Base-by-base conservation (phyloP, 495 filamentous ascomycete species). In the Penicillium diatomitis region DNA sequence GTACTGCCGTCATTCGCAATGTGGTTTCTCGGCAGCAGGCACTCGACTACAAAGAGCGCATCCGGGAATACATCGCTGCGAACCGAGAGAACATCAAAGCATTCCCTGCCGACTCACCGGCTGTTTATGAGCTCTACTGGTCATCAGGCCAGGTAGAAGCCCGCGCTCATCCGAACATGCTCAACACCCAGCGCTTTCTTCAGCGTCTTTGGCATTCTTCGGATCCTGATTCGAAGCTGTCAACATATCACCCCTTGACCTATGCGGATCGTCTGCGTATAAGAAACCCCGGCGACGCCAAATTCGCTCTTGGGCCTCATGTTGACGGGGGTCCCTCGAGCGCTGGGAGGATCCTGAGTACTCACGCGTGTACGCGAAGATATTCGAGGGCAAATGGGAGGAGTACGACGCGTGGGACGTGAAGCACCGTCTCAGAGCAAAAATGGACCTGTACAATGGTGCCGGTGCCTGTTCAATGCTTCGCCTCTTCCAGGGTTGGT, bases 111-210 rank as follows among this genome's bases (percentile, higher is more conserved):
- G 72, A 79, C 12, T 76, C 75, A 8, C 89, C 88, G 0, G 82
- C 88, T 44, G 88, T 95, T 4, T 90, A 83, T 57, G 90, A 96
- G 60, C 71, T 95, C 3, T 95, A 96, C 69, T 96, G 90, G 90
- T 85, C 86, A 1, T 77, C 80, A 5, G 69, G 83, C 4, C 89
- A 96, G 57, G 69, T 86, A 30, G 75, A 79, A 37, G 88, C 90
- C 8, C 78, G 90, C 10, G 71, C 77, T 0, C 84, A 96, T 62
- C 75, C 84, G 7, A 82, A 84, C 43, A 50, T 95, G 52, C 69
- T 95, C 4, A 64, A 73, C 32, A 73, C 83, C 0, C 88, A 94
- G 55, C 69, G 66, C 9, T 85, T 86, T 46, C 72, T 95, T 11
- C 85, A 92, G 76, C 72, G 74, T 20, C 70, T 84, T 42, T 84